Conservation (phyloP, 148 eudicot species). For the Rhododendron kiyosumense region DNA sequence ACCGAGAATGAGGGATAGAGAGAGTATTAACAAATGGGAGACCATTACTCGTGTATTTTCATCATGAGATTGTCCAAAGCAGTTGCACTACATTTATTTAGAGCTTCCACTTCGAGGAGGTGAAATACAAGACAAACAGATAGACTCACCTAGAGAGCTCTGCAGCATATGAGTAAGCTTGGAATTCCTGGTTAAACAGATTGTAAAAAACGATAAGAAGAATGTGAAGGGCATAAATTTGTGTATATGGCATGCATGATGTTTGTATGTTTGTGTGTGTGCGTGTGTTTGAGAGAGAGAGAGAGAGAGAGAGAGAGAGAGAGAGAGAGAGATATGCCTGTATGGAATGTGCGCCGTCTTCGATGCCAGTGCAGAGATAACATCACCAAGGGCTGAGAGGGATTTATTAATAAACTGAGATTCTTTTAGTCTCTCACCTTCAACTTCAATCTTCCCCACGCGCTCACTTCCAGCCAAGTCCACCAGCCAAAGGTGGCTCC, state of each 20-base stretch:
- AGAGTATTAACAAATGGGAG: not conserved
- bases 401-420: slow-evolving; percentile 96
- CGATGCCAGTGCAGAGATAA: slow-evolving; percentile 89
- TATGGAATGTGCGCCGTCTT: slow-evolving; percentile 85
- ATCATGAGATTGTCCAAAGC: not conserved
- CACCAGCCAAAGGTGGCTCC: slow-evolving; percentile 92
- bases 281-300: not conserved
- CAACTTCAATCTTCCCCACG: slow-evolving; percentile 81
- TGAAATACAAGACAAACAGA: not conserved
- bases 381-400: slow-evolving; percentile 93
- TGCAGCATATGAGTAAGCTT: slow-evolving; percentile 96
- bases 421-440: slow-evolving; percentile 94
- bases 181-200: slow-evolving; percentile 58
- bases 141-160: slow-evolving; percentile 80
- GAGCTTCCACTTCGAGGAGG: not conserved
- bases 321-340: slow-evolving; percentile 38
- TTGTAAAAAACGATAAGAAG: slow-evolving; percentile 5
- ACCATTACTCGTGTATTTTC: not conserved
- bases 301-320: not conserved
- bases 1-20: not conserved
- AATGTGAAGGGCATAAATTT: not conserved
- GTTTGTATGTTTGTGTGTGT: not conserved
- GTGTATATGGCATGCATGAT: not conserved
- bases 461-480: slow-evolving; percentile 99
- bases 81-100: not conserved